Conservation (phyloP, 805 yeast species). For the Starmerella apicola region DNA sequence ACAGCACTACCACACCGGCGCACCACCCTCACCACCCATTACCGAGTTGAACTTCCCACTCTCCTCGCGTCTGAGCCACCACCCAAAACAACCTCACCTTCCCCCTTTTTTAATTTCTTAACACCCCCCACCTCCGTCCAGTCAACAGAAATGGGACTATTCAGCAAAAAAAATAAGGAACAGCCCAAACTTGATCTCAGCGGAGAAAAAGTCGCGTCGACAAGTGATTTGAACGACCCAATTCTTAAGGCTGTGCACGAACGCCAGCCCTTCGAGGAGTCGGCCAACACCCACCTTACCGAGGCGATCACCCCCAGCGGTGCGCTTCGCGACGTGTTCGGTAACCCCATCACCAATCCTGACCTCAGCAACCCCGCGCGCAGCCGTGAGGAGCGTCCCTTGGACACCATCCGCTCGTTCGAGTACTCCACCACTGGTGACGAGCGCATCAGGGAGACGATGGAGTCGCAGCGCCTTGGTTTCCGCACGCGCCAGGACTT, state of each 20-base stretch:
- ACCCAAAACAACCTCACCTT: no score
- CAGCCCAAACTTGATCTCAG: slow-evolving; percentile 7
- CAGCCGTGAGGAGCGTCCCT: slow-evolving; percentile 86
- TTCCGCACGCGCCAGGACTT: slow-evolving; percentile 66
- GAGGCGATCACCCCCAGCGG: slow-evolving; percentile 36
- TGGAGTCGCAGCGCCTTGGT: slow-evolving; percentile 68
- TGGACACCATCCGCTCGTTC: slow-evolving; percentile 88
- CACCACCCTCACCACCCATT: no score
- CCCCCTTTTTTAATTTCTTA: no score
- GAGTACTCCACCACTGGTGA: slow-evolving; percentile 94
- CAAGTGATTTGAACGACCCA: slow-evolving; percentile 65
- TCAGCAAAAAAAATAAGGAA: slow-evolving; percentile 19
- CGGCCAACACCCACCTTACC: slow-evolving; percentile 27
- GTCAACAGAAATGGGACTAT: slow-evolving; percentile 20
- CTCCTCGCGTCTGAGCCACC: neutral
- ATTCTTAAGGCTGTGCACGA: slow-evolving; percentile 85
- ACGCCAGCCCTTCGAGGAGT: slow-evolving; percentile 85
- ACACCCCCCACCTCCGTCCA: no score
- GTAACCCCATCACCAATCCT: slow-evolving; percentile 61
- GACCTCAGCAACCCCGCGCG: slow-evolving; percentile 92
- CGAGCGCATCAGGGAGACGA: slow-evolving; percentile 57
- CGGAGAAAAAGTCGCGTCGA: slow-evolving; percentile 23
- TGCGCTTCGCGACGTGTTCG: slow-evolving; percentile 70
- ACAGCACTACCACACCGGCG: no score
- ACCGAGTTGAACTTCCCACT: no score